Evolutionary conservation across 176 grass and related monocot species (phyloP).

Genomic region (Carex cristatella): DNA sequence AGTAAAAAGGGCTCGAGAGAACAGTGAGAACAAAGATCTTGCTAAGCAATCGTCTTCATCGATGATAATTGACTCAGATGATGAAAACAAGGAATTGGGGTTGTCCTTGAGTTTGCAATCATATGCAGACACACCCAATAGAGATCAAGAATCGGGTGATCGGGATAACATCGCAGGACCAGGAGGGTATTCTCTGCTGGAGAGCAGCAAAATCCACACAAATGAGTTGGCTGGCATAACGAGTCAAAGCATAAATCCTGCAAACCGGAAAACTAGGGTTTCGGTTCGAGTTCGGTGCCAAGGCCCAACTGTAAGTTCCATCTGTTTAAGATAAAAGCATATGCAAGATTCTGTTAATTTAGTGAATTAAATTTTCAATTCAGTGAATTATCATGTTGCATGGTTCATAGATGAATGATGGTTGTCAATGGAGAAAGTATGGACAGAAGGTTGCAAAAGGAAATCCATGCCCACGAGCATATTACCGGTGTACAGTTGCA

Average conservation of each 20-base stretch:
- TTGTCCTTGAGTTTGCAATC: conserved; percentile 60
- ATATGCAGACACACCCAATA: conserved; percentile 30
- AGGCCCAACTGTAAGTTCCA: conserved; percentile 79
- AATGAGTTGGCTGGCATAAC: conserved; percentile 31
- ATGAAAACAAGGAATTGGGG: conserved; percentile 53
- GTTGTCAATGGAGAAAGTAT: conserved; percentile 97
- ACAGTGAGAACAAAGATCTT: conserved; percentile 27
- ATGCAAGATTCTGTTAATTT: not conserved
- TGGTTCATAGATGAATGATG: conserved; percentile 79
- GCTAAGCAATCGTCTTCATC: conserved; percentile 23
- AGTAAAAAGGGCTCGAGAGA: conserved; percentile 20
- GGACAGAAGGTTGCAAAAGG: conserved; percentile 94
- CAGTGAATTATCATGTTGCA: not conserved
- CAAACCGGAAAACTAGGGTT: conserved; percentile 98
- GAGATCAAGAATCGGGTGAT: conserved; percentile 11
- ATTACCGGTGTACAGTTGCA: conserved; percentile 92
- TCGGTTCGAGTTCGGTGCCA: conserved; percentile 85
- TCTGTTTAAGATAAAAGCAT: not conserved
- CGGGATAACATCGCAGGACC: not conserved
- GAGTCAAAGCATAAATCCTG: conserved; percentile 72
- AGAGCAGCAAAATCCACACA: conserved; percentile 44
- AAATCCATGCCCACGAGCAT: conserved; percentile 95
- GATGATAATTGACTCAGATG: conserved; percentile 26
- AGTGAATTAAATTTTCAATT: not conserved
- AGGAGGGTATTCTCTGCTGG: conserved; percentile 38